Percentiles rank a stretch among this genome's conserved stretches.
phyloP scores from a whole-genome alignment of 2,329 filamentous ascomycete species.

The Westerdykella ornata region DNA sequence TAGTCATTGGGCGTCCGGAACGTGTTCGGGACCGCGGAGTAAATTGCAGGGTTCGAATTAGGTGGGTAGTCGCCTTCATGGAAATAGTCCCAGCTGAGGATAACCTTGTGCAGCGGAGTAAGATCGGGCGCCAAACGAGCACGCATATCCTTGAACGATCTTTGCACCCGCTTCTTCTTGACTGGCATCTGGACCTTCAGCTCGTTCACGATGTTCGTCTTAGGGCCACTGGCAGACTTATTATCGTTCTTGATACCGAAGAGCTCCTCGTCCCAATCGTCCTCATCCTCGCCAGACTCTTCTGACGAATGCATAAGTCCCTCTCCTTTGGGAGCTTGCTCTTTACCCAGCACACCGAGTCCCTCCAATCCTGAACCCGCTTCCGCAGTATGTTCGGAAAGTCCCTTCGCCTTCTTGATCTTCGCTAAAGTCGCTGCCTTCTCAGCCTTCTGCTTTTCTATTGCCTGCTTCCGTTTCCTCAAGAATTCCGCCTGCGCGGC shows the following conservation, averaged over 20 bases:
- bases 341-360: slow-evolving; percentile 68
- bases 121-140: slow-evolving; percentile 87
- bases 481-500: slow-evolving; percentile 51
- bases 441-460: slow-evolving; percentile 65
- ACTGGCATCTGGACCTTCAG: slow-evolving; percentile 57
- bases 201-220: slow-evolving; percentile 34
- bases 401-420: slow-evolving; percentile 53
- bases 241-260: slow-evolving; percentile 52
- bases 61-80: slow-evolving; percentile 82
- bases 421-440: slow-evolving; percentile 66
- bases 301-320: slow-evolving; percentile 88
- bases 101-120: slow-evolving; percentile 72
- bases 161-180: slow-evolving; percentile 72
- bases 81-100: slow-evolving; percentile 93
- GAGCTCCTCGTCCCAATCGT: slow-evolving; percentile 59
- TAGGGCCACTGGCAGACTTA: slow-evolving; percentile 37
- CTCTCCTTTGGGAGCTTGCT: slow-evolving; percentile 65
- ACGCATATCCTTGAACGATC: slow-evolving; percentile 88
- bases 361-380: slow-evolving; percentile 73
- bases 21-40: slow-evolving; percentile 67
- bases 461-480: slow-evolving; percentile 66
- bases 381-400: slow-evolving; percentile 53
- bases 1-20: slow-evolving; percentile 75
- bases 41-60: slow-evolving; percentile 59
- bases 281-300: slow-evolving; percentile 52